Percentiles rank a stretch among this genome's conserved stretches.
These are phyloP conservation scores for Quercus variabilis DNA, from an alignment of 306 rosid species.

Conservation along the genomic window DNA sequence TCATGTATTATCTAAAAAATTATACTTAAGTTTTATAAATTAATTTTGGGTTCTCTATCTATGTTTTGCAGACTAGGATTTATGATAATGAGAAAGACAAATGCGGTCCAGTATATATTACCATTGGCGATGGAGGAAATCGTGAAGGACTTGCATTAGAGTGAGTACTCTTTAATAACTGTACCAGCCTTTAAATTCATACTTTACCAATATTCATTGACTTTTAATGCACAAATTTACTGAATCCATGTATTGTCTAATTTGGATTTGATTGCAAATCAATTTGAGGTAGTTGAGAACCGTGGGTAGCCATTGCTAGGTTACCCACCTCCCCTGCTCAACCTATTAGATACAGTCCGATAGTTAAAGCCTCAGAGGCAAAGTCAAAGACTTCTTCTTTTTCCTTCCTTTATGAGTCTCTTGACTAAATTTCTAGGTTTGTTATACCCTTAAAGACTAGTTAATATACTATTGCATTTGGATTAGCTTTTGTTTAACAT, in stretches of 20 bases:
- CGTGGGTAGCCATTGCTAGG: not conserved
- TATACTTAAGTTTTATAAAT: too few relatives aligned
- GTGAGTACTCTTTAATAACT: slow-evolving; percentile 28
- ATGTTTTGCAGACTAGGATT: slow-evolving; percentile 50
- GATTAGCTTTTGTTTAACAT: too few relatives aligned
- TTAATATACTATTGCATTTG: too few relatives aligned
- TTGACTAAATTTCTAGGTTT: not conserved
- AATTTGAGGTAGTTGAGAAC: not conserved
- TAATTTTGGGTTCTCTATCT: not conserved
- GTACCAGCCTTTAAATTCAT: not conserved
- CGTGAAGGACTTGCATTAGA: slow-evolving; percentile 66
- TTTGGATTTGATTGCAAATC: not conserved
- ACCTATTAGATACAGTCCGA: not conserved
- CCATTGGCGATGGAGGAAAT: slow-evolving; percentile 79
- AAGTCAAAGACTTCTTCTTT: too few relatives aligned
- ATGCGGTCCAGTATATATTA: slow-evolving; percentile 66
- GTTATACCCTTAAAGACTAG: too few relatives aligned
- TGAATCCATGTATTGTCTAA: not conserved
- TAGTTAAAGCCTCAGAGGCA: not conserved
- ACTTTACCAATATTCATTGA: not conserved
- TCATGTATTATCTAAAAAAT: too few relatives aligned
- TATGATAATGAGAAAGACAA: slow-evolving; percentile 46
- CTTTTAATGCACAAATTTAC: not conserved
- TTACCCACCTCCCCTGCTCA: not conserved
- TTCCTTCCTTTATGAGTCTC: not conserved